phyloP scores from a whole-genome alignment of 208 protist genomes.

The Crithidia acanthocephali region DNA sequence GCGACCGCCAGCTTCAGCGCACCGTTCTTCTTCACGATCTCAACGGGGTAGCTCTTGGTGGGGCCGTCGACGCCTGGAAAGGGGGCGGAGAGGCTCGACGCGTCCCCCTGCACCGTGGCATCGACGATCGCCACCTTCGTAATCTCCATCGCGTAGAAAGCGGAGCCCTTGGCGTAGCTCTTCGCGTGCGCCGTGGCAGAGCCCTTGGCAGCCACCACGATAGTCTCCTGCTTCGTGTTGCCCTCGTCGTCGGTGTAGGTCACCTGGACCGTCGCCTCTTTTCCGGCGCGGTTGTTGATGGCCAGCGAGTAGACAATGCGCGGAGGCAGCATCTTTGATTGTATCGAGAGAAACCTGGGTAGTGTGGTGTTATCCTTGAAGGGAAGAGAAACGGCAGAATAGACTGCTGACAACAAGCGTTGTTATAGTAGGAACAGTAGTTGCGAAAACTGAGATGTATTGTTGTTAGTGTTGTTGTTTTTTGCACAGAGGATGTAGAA shows the following conservation, averaged over 20 bases:
- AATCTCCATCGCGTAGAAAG: constrained; percentile 39
- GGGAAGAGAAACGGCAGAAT: no score
- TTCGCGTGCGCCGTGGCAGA: constrained; percentile 31
- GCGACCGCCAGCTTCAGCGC: not conserved
- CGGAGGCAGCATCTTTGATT: constrained; percentile 43
- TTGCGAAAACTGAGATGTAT: no score
- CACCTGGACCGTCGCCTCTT: constrained; percentile 28
- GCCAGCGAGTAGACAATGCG: constrained; percentile 59
- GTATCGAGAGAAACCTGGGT: no score
- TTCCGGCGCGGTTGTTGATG: constrained; percentile 42
- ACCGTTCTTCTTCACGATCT: constrained; percentile 32
- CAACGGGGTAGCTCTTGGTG: constrained; percentile 38
- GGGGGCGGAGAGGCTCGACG: constrained; percentile 30
- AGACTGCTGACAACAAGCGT: no score
- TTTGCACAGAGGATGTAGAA: no score
- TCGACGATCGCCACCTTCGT: constrained; percentile 24
- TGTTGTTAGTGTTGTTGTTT: no score
- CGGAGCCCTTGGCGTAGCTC: constrained; percentile 19
- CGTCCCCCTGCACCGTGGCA: constrained; percentile 8
- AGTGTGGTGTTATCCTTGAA: no score
- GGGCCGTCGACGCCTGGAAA: constrained; percentile 43
- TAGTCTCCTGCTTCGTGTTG: not conserved
- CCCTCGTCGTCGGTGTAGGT: constrained; percentile 41
- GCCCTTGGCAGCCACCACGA: constrained; percentile 39
- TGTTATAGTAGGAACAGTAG: no score